These are phyloP conservation scores for Dryas drummondii DNA, from an alignment of 306 rosid species.

Conservation along the genomic window DNA sequence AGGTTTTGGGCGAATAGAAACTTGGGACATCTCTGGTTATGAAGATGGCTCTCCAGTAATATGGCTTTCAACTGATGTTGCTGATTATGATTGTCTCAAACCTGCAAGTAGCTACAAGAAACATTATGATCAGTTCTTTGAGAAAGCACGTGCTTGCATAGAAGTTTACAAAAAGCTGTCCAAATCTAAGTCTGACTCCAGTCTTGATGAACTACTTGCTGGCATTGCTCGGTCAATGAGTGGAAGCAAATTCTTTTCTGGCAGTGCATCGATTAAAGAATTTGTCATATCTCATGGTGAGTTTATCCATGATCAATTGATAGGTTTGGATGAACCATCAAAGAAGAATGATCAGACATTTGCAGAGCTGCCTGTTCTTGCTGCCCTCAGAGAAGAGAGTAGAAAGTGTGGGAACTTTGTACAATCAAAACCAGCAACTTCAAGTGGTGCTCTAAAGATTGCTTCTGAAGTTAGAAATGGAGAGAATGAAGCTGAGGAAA, in stretches of 20 bases:
- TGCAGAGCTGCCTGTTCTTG: constrained; percentile 63
- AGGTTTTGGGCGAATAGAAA: constrained; percentile 85
- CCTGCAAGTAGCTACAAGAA: constrained; percentile 76
- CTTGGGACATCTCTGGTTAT: constrained; percentile 91
- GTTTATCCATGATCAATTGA: constrained; percentile 73
- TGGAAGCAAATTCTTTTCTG: constrained; percentile 61
- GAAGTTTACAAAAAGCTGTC: constrained; percentile 75
- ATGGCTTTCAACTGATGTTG: constrained; percentile 85
- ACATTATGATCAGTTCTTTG: constrained; percentile 58
- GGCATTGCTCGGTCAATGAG: constrained; percentile 77
- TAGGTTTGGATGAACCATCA: constrained; percentile 70
- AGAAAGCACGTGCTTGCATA: constrained; percentile 68
- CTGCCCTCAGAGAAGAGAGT: constrained; percentile 62
- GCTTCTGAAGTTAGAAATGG: constrained; percentile 36
- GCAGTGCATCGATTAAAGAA: constrained; percentile 67
- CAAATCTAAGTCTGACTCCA: constrained; percentile 54
- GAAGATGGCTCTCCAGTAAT: constrained; percentile 82
- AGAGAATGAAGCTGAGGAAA: constrained; percentile 45
- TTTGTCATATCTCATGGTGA: constrained; percentile 78
- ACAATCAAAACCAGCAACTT: constrained; percentile 35
- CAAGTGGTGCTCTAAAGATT: constrained; percentile 56
- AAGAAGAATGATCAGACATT: constrained; percentile 58
- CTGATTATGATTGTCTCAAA: constrained; percentile 74
- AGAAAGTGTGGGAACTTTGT: constrained; percentile 38
- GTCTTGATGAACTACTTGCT: constrained; percentile 87